Base-by-base conservation (phyloP, 768 basidiomycete genomes). In the Suillus ampliporus region DNA sequence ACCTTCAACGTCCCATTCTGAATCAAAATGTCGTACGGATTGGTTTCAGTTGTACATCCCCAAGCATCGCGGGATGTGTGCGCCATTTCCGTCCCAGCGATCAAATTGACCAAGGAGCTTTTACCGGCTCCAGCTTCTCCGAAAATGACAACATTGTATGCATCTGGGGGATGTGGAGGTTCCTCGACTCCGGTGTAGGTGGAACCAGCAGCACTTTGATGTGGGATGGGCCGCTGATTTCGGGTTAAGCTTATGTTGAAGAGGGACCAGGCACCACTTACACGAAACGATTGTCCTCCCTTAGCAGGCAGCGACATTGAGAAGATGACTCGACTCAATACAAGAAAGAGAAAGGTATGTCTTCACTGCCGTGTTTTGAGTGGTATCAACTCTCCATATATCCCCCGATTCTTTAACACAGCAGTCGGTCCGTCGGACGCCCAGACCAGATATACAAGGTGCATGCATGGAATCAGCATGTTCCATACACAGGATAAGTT, bases 101-200 rank as follows among this genome's bases (percentile, higher is more conserved):
- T 48, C 17, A 58, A n/a, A 43, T 58, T 58, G 14, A 58, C 34
- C 40, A 58, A 46, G 8, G 57, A 58, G 14, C 57, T 58, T 58
- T 58, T 58, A 15, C 57, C 57, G 21, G 57, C 8, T 19, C 57
- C 57, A 3, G 26, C 14, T 46, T 43, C 40, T 38, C 57, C 41
- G 4, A 7, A 58, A n/a, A 58, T 21, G n/a, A 58, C n/a, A n/a
- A 43, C 14, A 7, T 7, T 28, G 26, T 3, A 28, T 15, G 23
- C 21, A 15, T 28, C 26, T 26, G 14, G 15, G 15, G 4, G 26
- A 17, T 19, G 26, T 9, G 4, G 23, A 26, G 23, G 23, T 48
- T 48, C 8, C 14, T 4, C 15, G 15, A 48, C 15, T 15, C 8
- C 47, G 15, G 23, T 17, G 15, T 48, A 1, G 23, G 7, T 26